A percentile compares a stretch with the other conserved stretches of the same genome.
Evolutionary conservation across 139 green algal species (phyloP).

Genomic region (Trebouxia sp.): DNA sequence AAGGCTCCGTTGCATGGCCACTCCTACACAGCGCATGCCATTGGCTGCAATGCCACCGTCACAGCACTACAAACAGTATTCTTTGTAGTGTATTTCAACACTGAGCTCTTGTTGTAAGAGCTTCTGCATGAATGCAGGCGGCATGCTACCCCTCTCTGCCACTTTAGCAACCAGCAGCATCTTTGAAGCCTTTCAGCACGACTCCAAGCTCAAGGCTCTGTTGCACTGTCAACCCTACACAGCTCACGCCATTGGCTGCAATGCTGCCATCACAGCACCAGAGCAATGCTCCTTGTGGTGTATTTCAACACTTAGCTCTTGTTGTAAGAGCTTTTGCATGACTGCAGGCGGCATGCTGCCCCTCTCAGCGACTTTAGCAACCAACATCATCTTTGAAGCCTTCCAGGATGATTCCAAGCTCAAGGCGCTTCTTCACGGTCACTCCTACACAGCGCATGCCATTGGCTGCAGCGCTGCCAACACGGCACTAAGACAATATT

Average conservation of each 20-base stretch:
- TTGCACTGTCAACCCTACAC: conserved; percentile 99
- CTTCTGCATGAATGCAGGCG: conserved; percentile 50
- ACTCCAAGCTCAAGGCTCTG: conserved; percentile 77
- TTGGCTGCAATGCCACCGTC: conserved; percentile 81
- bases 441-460: conserved; percentile 96
- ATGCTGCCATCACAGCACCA: conserved; percentile 72
- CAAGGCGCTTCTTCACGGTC: conserved; percentile 95
- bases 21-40: conserved; percentile 94
- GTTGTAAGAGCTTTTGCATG: no score
- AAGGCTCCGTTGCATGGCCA: conserved; percentile 96
- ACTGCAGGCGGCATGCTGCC: conserved; percentile 59
- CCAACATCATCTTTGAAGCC: conserved; percentile 75
- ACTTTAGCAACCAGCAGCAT: conserved; percentile 82
- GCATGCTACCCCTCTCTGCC: conserved; percentile 80
- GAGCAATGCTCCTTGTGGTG: conserved; percentile 44
- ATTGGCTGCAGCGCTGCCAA: conserved; percentile 82
- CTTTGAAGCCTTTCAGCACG: conserved; percentile 83
- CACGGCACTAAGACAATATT: no score
- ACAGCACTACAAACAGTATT: no score
- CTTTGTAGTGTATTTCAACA: no score
- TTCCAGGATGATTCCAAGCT: conserved; percentile 76
- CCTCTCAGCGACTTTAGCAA: conserved; percentile 85
- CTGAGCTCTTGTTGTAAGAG: no score
- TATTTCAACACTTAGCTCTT: no score
- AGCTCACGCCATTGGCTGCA: conserved; percentile 87